A percentile compares a stretch with the other conserved stretches of the same genome.
Evolutionary conservation across 345 rosid species (phyloP).

Genomic region (Murraya paniculata): DNA sequence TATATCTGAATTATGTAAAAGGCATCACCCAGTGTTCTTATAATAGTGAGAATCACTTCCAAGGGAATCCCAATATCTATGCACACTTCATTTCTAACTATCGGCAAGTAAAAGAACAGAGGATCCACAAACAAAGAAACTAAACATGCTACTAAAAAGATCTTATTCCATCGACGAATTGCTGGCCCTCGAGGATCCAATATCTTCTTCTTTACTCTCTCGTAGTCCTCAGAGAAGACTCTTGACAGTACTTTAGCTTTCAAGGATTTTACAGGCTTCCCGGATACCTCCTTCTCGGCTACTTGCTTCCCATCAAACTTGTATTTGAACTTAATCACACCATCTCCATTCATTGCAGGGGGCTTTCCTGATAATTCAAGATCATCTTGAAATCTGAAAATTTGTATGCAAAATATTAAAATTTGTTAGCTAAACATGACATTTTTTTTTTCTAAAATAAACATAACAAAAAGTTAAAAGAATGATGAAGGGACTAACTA

Average conservation of each 20-base stretch:
- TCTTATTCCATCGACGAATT: conserved; percentile 65
- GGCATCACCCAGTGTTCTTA: conserved; percentile 69
- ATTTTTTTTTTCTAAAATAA: too few species aligned
- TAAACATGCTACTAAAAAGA: conserved; percentile 66
- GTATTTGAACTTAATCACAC: conserved; percentile 35
- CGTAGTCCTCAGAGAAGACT: conserved; percentile 76
- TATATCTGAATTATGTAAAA: conserved; percentile 70
- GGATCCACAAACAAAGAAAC: conserved; percentile 84
- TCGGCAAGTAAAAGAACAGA: conserved; percentile 69
- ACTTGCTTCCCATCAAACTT: conserved; percentile 48
- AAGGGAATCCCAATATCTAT: conserved; percentile 54
- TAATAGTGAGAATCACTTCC: conserved; percentile 54
- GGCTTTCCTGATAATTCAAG: conserved; percentile 34
- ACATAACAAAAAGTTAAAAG: neutral
- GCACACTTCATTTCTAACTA: conserved; percentile 48
- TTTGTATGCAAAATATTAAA: neutral
- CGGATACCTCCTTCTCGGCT: conserved; percentile 24
- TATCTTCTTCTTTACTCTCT: conserved; percentile 53
- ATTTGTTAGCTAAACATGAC: too few species aligned
- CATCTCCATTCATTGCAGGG: conserved; percentile 41
- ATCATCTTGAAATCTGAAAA: conserved; percentile 60
- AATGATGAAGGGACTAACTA: conserved; percentile 31
- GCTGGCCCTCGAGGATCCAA: conserved; percentile 74
- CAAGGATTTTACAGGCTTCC: conserved; percentile 37
- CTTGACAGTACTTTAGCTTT: conserved; percentile 72